A percentile compares a stretch with the other conserved stretches of the same genome.
Evolutionary conservation across 805 yeast species (phyloP).

Genomic region (Candida taoyuanica): DNA sequence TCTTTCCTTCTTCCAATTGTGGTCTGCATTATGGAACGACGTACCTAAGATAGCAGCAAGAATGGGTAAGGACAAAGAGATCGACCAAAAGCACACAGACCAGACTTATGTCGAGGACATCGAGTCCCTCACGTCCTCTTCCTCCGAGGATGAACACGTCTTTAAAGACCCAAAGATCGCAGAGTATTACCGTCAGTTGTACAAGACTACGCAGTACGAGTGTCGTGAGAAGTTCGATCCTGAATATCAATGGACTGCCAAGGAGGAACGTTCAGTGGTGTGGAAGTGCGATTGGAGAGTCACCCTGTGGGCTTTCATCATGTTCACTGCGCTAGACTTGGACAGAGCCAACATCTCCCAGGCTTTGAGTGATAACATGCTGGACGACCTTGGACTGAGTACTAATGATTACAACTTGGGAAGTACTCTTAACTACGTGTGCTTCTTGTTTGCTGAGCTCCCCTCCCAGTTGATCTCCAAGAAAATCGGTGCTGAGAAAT

Average conservation of each 20-base stretch:
- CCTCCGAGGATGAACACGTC: slow-evolving; percentile 7
- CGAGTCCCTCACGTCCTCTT: slow-evolving; percentile 2
- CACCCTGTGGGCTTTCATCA: slow-evolving; percentile 51
- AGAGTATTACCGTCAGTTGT: slow-evolving; percentile 39
- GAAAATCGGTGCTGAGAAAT: slow-evolving; percentile 54
- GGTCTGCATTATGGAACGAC: no score
- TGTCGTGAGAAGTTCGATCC: slow-evolving; percentile 55
- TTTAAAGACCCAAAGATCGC: slow-evolving; percentile 42
- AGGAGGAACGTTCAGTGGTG: slow-evolving; percentile 46
- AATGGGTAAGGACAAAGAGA: background rate
- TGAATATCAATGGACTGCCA: slow-evolving; percentile 45
- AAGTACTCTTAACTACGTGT: slow-evolving; percentile 46
- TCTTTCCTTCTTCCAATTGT: no score
- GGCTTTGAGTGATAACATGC: slow-evolving; percentile 49
- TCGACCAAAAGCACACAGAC: background rate
- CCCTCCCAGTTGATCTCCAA: slow-evolving; percentile 68
- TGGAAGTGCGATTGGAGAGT: slow-evolving; percentile 54
- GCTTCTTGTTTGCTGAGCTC: slow-evolving; percentile 53
- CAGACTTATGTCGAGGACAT: background rate
- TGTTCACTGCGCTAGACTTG: slow-evolving; percentile 55
- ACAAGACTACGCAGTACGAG: slow-evolving; percentile 49
- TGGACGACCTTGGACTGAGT: slow-evolving; percentile 36
- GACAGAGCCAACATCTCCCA: slow-evolving; percentile 56
- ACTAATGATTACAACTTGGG: slow-evolving; percentile 59
- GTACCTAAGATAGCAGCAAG: no score